phyloP scores from a whole-genome alignment of 2,329 filamentous ascomycete species.

The Fusarium tuaranense region DNA sequence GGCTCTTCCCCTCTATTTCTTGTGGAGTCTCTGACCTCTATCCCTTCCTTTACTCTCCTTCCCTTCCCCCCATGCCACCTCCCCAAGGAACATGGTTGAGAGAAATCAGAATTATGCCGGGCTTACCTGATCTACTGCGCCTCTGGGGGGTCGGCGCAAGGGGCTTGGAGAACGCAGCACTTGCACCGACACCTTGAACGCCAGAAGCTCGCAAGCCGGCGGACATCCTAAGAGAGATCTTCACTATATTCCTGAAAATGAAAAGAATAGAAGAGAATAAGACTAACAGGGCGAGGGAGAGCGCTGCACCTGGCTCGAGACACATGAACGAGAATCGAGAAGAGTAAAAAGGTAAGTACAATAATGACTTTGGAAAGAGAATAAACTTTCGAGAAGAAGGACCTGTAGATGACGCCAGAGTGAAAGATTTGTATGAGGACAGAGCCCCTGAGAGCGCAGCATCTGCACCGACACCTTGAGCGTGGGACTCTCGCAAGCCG shows the following conservation, averaged over 20 bases:
- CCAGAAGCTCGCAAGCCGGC: not conserved
- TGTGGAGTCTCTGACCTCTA: not conserved
- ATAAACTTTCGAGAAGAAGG: not conserved
- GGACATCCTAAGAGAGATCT: not conserved
- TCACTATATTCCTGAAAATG: not conserved
- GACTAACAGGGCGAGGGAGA: not conserved
- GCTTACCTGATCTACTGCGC: not conserved
- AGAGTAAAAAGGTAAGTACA: not conserved
- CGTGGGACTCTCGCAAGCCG: not conserved
- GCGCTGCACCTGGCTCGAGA: not conserved
- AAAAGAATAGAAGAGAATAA: not conserved
- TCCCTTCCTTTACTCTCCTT: not conserved
- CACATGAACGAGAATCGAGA: not conserved
- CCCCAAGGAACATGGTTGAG: not conserved
- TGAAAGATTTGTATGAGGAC: not conserved
- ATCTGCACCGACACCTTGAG: not conserved
- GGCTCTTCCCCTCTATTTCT: not conserved
- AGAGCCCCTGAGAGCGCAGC: not conserved
- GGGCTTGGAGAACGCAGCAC: not conserved
- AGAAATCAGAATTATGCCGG: not conserved
- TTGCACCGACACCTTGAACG: not conserved
- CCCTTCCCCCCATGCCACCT: not conserved
- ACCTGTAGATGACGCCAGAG: not conserved
- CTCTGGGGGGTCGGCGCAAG: not conserved
- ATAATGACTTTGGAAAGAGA: not conserved